phyloP scores from a whole-genome alignment of 148 eudicot species.

The Rheum nobile region DNA sequence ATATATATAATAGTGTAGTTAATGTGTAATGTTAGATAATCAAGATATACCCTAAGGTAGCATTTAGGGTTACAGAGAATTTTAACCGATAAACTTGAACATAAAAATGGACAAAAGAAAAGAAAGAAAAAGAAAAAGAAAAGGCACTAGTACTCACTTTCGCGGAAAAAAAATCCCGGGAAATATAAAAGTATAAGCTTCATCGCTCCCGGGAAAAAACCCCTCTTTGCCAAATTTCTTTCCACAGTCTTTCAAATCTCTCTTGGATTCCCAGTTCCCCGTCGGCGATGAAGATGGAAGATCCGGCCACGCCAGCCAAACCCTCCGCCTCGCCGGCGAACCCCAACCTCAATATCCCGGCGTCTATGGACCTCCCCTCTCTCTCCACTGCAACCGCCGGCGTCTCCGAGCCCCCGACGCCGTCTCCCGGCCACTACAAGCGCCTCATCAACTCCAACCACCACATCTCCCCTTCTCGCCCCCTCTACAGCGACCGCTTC shows the following conservation, averaged over 20 bases:
- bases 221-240: not conserved
- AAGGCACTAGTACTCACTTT: not conserved
- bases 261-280: not conserved
- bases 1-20: no score
- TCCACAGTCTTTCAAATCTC: not conserved
- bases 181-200: not conserved
- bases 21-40: no score
- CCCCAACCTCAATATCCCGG: not conserved
- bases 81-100: no score
- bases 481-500: conserved; percentile 70
- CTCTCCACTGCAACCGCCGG: conserved; percentile 14
- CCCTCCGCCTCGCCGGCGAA: not conserved
- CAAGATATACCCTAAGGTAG: no score
- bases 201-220: not conserved
- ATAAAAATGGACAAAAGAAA: no score
- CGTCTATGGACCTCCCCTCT: conserved; percentile 10
- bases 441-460: conserved; percentile 31
- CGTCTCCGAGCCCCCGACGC: not conserved
- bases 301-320: not conserved
- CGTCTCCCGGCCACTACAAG: conserved; percentile 18
- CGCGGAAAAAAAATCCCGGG: not conserved
- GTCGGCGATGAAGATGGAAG: not conserved
- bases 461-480: conserved; percentile 51
- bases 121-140: not conserved
- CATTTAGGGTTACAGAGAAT: no score